A percentile compares a stretch with the other conserved stretches of the same genome.
Evolutionary conservation across 345 rosid species (phyloP).

Genomic region (Gossypium sturtianum): DNA sequence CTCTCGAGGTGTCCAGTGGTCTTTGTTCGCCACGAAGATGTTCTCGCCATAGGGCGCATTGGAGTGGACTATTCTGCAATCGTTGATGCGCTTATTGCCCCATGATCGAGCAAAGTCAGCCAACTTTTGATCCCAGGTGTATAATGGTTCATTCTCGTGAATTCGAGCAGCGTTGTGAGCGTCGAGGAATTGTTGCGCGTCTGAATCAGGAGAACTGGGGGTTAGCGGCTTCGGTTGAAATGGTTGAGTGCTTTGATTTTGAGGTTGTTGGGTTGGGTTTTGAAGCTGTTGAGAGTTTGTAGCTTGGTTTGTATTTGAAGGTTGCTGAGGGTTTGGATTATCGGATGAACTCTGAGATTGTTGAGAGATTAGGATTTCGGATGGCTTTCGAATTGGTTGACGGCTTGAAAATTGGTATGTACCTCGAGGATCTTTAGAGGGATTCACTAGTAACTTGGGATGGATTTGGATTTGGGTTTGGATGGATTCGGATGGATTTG

Average conservation of each 20-base stretch:
- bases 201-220: background rate
- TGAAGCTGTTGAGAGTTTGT: background rate
- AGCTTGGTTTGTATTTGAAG: background rate
- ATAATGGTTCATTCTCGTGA: conserved; percentile 19
- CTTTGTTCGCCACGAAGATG: conserved; percentile 35
- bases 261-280: background rate
- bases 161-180: conserved; percentile 40
- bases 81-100: conserved; percentile 26
- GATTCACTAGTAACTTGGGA: too few relatives aligned
- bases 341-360: too few relatives aligned
- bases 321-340: background rate
- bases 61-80: conserved; percentile 41
- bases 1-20: conserved; percentile 31
- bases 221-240: too few relatives aligned
- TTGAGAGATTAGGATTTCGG: background rate
- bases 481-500: too few relatives aligned
- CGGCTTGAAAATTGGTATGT: too few relatives aligned
- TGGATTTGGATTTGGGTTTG: too few relatives aligned
- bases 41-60: conserved; percentile 49
- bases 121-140: conserved; percentile 36
- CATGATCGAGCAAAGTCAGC: conserved; percentile 34
- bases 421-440: too few relatives aligned
- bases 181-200: conserved; percentile 8
- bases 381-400: too few relatives aligned
- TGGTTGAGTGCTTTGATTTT: background rate